Base-by-base conservation (phyloP, 305 asterid species). In the Coffea humblotiana region DNA sequence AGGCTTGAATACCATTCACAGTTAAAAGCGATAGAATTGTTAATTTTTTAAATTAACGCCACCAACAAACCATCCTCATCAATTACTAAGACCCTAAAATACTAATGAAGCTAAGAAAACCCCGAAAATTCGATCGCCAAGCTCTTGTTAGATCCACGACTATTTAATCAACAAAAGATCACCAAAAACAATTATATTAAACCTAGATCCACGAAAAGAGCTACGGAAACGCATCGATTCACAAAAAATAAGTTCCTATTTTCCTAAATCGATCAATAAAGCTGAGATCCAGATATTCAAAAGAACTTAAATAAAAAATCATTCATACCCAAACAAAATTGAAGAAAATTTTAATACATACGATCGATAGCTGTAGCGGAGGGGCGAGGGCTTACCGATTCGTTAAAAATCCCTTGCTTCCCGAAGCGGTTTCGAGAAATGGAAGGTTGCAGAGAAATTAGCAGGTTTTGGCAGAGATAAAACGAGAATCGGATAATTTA, bases 331-430 rank as follows among this genome's bases (percentile, higher is more conserved):
- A 65, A 2, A 12, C 63, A 60, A 23, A 60, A 64, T 43, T 19
- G 11, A 18, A 1, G 1, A 0, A 75, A 6, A 37, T 12, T 18
- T 6, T 14, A 76, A 45, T 27, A 27, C 27, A n/a, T 6, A 58
- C 40, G 27, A 60, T 58, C 25, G 13, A 68, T 16, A 15, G 49
- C n/a, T 25, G 29, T 8, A n/a, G 58, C 0, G 21, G 64, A 8
- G 13, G 8, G 27, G 37, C 23, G 23, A 51, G 72, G 4, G n/a
- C 61, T 56, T 61, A 75, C 83, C 80, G 77, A 80, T 80, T 76
- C 45, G 63, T 21, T 54, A 54, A 74, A 40, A 54, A 58, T 68
- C 54, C 3, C 5, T 8, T 8, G 67, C 29, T 40, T n/a, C 54
- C 8, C 49, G 35, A 71, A 49, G 45, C 60, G 68, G 40, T 19